Evolutionary conservation across 1,139 yeast genomes (phyloP), one percentile per base, ranked within the genome.

Genomic region (Nakaseomyces delphensis): DNA sequence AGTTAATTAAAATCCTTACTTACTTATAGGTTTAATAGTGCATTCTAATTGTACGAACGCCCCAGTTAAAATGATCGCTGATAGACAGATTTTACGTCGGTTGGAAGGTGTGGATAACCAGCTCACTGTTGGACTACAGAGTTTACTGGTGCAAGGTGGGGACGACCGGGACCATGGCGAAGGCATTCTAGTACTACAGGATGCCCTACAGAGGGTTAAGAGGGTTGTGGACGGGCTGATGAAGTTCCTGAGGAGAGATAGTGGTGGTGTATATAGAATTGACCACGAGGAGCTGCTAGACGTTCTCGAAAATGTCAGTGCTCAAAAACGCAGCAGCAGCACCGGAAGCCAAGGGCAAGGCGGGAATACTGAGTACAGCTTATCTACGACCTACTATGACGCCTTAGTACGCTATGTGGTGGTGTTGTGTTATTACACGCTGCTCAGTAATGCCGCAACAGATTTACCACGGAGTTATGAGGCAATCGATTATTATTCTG

Each of bases 361-460:
- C 20, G 14, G 6, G 23, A 8, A 11, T 21, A 21, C 10, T 13
- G 29, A 23, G 8, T 5, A 11, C 8, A 20, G 18, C 10, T 13
- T 35, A 19, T 5, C 20, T 28, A 11, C 38, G 2, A 4, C 42
- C 10, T 23, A 27, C 10, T 23, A 39, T 13, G 31, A 39, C 18
- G 40, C 48, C 5, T 40, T 52, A 14, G 36, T 32, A 11, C 43
- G 47, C 10, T 55, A 52, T 40, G 41, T 43, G 4, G 33, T 48
- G 1, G 36, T 53, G 11, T 27, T 54, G 8, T 51, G 57, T 31
- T 57, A 54, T 39, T 52, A 57, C 39, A 36, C 47, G 8, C 28
- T 53, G 4, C 42, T 50, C 1, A 48, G 45, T 16, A 50, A 46
- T n/a, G 44, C 50, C 2, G 39, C 56, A 4, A 35, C 37, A 10